These are phyloP conservation scores for Immersiella caudata DNA, from an alignment of 495 filamentous ascomycete species.

Conservation along the genomic window DNA sequence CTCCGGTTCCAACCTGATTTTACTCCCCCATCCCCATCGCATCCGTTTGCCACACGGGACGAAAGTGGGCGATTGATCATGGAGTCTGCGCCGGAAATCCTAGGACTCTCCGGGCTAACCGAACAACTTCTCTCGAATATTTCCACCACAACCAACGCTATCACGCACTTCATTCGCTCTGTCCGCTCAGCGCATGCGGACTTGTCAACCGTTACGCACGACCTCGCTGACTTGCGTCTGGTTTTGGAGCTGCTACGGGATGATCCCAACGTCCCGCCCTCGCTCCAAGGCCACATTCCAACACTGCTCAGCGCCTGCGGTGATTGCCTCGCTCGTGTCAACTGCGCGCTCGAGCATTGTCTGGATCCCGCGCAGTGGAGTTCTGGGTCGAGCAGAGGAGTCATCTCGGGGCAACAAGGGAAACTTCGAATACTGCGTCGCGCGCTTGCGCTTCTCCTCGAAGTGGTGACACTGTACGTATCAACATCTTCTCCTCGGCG, in stretches of 20 bases:
- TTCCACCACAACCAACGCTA: constrained; percentile 31
- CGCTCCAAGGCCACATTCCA: constrained; percentile 28
- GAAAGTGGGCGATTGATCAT: constrained; percentile 1
- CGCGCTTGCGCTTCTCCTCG: constrained; percentile 28
- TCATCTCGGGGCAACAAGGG: constrained; percentile 21
- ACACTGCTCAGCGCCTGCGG: constrained; percentile 29
- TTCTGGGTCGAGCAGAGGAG: constrained; percentile 9
- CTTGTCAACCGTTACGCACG: constrained; percentile 34
- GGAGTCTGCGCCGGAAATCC: constrained; percentile 11
- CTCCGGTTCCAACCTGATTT: not conserved
- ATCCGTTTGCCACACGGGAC: not conserved
- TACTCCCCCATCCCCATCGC: not conserved
- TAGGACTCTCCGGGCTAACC: constrained; percentile 23
- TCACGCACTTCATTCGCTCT: constrained; percentile 36
- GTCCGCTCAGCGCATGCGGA: constrained; percentile 34
- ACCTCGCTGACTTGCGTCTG: constrained; percentile 37
- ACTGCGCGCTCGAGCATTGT: constrained; percentile 25
- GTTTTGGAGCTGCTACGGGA: constrained; percentile 34
- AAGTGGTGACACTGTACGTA: constrained; percentile 30
- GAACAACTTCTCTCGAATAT: constrained; percentile 33
- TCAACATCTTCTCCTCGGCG: not conserved
- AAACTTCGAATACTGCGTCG: constrained; percentile 26
- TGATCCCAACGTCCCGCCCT: constrained; percentile 27
- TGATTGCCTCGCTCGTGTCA: constrained; percentile 25
- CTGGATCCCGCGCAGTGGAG: constrained; percentile 27